These are phyloP conservation scores for Gentiana dahurica DNA, from an alignment of 257 asterid species.

Conservation along the genomic window DNA sequence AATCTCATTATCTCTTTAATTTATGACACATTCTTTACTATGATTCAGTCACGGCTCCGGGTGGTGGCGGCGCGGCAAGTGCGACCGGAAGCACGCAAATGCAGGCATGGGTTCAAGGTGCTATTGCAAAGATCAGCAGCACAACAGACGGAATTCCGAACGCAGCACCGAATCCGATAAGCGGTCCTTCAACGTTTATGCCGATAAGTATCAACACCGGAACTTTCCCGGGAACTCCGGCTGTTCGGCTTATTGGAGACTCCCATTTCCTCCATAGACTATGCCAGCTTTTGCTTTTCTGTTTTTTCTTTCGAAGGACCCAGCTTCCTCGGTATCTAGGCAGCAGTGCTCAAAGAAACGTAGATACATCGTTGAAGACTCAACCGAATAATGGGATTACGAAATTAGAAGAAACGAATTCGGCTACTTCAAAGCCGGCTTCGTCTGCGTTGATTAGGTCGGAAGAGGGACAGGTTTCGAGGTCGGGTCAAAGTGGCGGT, in stretches of 20 bases:
- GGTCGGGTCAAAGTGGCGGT: constrained; percentile 49
- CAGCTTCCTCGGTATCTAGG: constrained; percentile 70
- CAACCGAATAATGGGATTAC: constrained; percentile 50
- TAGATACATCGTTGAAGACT: constrained; percentile 71
- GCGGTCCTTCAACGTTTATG: constrained; percentile 80
- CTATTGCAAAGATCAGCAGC: constrained; percentile 90
- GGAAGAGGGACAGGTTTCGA: constrained; percentile 56
- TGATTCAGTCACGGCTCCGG: constrained; percentile 43
- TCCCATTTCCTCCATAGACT: constrained; percentile 95
- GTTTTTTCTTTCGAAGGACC: constrained; percentile 88
- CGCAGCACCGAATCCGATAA: constrained; percentile 78
- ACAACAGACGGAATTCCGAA: constrained; percentile 73
- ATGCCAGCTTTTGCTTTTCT: constrained; percentile 90
- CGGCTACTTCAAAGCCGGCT: constrained; percentile 45
- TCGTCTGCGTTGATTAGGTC: constrained; percentile 31
- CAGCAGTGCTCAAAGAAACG: constrained; percentile 63
- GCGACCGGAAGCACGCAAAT: constrained; percentile 85
- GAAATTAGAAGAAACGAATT: constrained; percentile 68
- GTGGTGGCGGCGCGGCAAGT: constrained; percentile 75
- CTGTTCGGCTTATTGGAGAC: constrained; percentile 97
- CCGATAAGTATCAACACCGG: constrained; percentile 97
- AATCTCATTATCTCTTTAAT: neutral
- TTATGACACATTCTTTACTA: neutral
- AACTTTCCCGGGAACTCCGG: constrained; percentile 99
- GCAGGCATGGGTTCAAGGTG: constrained; percentile 99